Percentiles rank a stretch among this genome's conserved stretches.
These are phyloP conservation scores for Talaromyces verruculosus DNA, from an alignment of 2,329 filamentous ascomycete genomes.

Conservation along the genomic window DNA sequence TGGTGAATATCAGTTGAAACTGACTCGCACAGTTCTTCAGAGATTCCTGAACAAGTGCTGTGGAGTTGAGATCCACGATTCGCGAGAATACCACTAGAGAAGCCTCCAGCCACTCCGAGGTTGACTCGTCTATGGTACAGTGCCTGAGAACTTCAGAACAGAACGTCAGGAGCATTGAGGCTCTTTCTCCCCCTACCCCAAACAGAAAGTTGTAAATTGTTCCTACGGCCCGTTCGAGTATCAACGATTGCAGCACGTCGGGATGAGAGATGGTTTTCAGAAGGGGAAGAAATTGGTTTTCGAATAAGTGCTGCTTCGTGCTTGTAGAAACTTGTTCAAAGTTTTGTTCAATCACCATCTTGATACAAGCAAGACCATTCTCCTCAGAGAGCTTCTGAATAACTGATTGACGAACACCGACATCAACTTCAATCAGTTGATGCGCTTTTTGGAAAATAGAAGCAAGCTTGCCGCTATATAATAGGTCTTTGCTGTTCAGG, in stretches of 20 bases:
- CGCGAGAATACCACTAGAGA: slow-evolving; percentile 19
- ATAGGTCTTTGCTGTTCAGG: not conserved
- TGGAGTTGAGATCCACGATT: slow-evolving; percentile 22
- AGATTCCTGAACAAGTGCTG: slow-evolving; percentile 20
- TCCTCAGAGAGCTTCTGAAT: slow-evolving; percentile 32
- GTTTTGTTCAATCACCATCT: slow-evolving; percentile 29
- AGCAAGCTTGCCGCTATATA: slow-evolving; percentile 17
- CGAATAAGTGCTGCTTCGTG: slow-evolving; percentile 25
- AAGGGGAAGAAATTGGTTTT: slow-evolving; percentile 41
- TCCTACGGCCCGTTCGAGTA: slow-evolving; percentile 44
- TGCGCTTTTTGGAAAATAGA: slow-evolving; percentile 30
- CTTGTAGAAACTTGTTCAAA: slow-evolving; percentile 23
- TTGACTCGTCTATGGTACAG: slow-evolving; percentile 6
- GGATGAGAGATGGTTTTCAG: slow-evolving; percentile 44
- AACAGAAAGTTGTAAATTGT: slow-evolving; percentile 50
- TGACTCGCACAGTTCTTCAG: slow-evolving; percentile 13
- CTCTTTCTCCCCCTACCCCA: slow-evolving; percentile 42
- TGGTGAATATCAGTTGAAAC: slow-evolving; percentile 19
- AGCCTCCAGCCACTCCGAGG: slow-evolving; percentile 10
- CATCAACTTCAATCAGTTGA: slow-evolving; percentile 28
- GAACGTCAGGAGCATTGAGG: slow-evolving; percentile 37
- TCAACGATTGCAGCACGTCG: slow-evolving; percentile 43
- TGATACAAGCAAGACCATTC: slow-evolving; percentile 31
- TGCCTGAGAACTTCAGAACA: slow-evolving; percentile 5
- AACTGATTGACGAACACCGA: slow-evolving; percentile 30